A percentile compares a stretch with the other conserved stretches of the same genome.
Conservation (phyloP, 2,329 filamentous ascomycete species). For the Colletotrichum trifolii region DNA sequence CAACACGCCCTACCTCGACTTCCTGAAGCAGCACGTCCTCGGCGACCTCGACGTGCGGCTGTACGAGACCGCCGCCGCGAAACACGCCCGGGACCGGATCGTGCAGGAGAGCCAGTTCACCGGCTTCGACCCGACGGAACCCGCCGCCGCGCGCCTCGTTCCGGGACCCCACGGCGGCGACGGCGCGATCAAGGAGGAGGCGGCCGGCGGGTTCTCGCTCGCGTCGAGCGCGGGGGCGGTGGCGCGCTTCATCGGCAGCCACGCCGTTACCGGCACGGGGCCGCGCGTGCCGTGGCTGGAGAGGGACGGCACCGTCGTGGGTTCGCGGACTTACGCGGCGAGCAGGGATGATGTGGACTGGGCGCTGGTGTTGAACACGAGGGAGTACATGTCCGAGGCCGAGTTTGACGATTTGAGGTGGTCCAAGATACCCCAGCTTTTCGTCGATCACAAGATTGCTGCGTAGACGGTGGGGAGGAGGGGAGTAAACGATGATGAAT, state of each 20-base stretch:
- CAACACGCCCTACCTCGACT: constrained; percentile 21
- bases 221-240: constrained; percentile 28
- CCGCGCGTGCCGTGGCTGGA: background rate
- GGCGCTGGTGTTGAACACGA: constrained; percentile 26
- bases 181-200: constrained; percentile 38
- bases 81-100: constrained; percentile 30
- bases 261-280: constrained; percentile 30
- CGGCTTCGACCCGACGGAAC: constrained; percentile 28
- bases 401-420: constrained; percentile 28
- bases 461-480: too few relatives aligned
- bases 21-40: constrained; percentile 25
- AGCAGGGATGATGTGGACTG: constrained; percentile 20
- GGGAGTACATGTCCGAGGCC: constrained; percentile 27
- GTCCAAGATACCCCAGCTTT: constrained; percentile 12
- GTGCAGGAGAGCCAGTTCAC: constrained; percentile 31
- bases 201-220: constrained; percentile 22
- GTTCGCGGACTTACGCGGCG: constrained; percentile 18
- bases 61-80: constrained; percentile 31
- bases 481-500: background rate
- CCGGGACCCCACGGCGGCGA: constrained; percentile 29
- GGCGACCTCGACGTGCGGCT: constrained; percentile 30
- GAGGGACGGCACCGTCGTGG: constrained; percentile 8
- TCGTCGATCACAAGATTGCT: background rate
- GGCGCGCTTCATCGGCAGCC: constrained; percentile 31
- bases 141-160: background rate